Conservation (phyloP, 2,329 filamentous ascomycete species). For the Verticillium longisporum region DNA sequence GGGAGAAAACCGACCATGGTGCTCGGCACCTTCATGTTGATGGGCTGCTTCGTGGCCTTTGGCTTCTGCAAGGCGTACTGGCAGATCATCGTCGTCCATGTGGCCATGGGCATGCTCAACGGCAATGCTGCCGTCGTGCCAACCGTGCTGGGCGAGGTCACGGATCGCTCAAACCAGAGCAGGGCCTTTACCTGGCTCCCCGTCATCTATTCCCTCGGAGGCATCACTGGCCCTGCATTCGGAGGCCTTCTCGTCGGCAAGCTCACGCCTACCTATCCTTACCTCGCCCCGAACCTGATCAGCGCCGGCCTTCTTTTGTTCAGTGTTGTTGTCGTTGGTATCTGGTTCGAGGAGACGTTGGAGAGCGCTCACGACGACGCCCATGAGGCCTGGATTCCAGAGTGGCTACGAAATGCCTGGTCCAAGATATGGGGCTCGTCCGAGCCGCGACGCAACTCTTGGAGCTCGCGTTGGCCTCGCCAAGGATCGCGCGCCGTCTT, state of each 20-base stretch:
- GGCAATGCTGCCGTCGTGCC: conserved; percentile 93
- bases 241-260: conserved; percentile 74
- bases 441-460: conserved; percentile 21
- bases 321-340: conserved; percentile 65
- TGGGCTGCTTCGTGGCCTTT: conserved; percentile 75
- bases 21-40: conserved; percentile 74
- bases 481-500: conserved; percentile 17
- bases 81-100: conserved; percentile 81
- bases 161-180: conserved; percentile 90
- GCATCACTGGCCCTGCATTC: conserved; percentile 87
- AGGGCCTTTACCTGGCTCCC: conserved; percentile 90
- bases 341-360: conserved; percentile 83
- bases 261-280: conserved; percentile 62
- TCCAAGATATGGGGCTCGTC: conserved; percentile 17
- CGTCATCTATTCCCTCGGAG: conserved; percentile 90
- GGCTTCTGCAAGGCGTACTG: conserved; percentile 77
- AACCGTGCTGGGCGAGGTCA: conserved; percentile 90
- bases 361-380: conserved; percentile 37
- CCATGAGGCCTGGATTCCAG: conserved; percentile 20
- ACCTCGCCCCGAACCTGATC: conserved; percentile 76
- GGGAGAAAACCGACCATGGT: conserved; percentile 79
- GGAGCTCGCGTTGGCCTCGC: conserved; percentile 32
- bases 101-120: conserved; percentile 86
- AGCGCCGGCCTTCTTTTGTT: conserved; percentile 64
- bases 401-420: conserved; percentile 23